phyloP scores from a whole-genome alignment of 106 monocot genomes.

The Alisma plantagoaquatica region DNA sequence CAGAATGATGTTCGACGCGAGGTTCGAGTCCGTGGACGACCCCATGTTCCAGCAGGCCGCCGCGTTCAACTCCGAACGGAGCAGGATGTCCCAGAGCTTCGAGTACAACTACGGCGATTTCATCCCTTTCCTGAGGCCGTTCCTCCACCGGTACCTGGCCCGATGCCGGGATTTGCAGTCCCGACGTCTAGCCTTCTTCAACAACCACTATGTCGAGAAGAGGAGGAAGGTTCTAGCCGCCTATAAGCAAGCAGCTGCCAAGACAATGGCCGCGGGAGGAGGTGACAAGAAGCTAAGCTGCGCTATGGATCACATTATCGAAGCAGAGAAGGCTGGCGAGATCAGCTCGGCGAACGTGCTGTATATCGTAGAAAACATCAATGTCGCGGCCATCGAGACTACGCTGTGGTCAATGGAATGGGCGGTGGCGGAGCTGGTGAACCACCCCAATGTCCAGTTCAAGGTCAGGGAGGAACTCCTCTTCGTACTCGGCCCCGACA shows the following conservation, averaged over 20 bases:
- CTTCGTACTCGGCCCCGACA: conserved; percentile 42
- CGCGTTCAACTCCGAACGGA: conserved; percentile 35
- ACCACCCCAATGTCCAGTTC: too few species aligned
- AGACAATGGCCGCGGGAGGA: conserved; percentile 15
- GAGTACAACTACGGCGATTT: too few species aligned
- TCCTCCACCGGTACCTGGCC: conserved; percentile 33
- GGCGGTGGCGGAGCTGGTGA: too few species aligned
- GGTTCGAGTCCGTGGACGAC: conserved; percentile 33
- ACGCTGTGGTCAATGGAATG: too few species aligned
- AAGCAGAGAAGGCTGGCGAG: conserved; percentile 38
- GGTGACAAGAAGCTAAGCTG: conserved; percentile 33
- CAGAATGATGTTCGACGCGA: conserved; percentile 47
- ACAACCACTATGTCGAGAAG: conserved; percentile 38
- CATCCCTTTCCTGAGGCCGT: too few species aligned
- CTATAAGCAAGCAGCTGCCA: too few species aligned
- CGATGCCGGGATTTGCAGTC: conserved; percentile 40
- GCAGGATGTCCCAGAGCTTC: conserved; percentile 24
- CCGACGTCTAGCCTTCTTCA: conserved; percentile 51
- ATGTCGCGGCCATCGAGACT: too few species aligned
- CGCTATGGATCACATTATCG: conserved; percentile 42
- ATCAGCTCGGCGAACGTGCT: conserved; percentile 42
- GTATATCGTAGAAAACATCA: too few species aligned
- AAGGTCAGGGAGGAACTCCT: conserved; percentile 19
- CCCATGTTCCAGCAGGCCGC: conserved; percentile 32
- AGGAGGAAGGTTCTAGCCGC: conserved; percentile 41